Evolutionary conservation across 768 basidiomycete species (phyloP), one percentile per base, ranked within the genome.

Genomic region (Pleurotus giganteus): DNA sequence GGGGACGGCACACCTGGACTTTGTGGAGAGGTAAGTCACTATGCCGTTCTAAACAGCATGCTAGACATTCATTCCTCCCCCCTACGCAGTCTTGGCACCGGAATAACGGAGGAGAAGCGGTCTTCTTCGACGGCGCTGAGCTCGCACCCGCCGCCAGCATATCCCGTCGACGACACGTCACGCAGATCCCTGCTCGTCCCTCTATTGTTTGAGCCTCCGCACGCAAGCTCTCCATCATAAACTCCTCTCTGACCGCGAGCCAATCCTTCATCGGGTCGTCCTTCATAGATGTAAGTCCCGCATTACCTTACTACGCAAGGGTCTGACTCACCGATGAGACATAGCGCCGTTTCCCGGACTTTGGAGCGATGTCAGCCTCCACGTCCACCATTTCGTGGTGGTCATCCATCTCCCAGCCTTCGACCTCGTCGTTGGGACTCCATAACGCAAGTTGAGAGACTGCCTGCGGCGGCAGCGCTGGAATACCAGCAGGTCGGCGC

Each of bases 21-120:
- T 11, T 31, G 54, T 57, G 56, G 12, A 53, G 36, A 15, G 43
- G 56, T 21, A 54, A 43, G n/a, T 19, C n/a, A 4, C 12, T 17
- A 37, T 57, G 56, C 21, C 52, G 24, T 13, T 52, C n/a, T 23
- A 51, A 47, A 43, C 47, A 57, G 42, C 55, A 57, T n/a, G 28
- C 12, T 6, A 19, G 24, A 52, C 55, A 57, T 24, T 51, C 55
- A 12, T 49, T 23, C 32, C 41, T n/a, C 11, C 31, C 17, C 12
- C 55, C 55, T 9, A 43, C 53, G 32, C 55, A 57, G 4, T 57
- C 55, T 28, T 42, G 24, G 28, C 55, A 57, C 19, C 36, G 11
- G 36, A 17, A 57, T n/a, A 24, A 23, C 2, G 54, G 54, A 12
- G 32, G 5, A 29, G n/a, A n/a, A n/a, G n/a, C n/a, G n/a, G n/a